A percentile compares a stretch with the other conserved stretches of the same genome.
phyloP scores from a whole-genome alignment of 2,329 filamentous ascomycete species.

The Microcyclospora pomicola region DNA sequence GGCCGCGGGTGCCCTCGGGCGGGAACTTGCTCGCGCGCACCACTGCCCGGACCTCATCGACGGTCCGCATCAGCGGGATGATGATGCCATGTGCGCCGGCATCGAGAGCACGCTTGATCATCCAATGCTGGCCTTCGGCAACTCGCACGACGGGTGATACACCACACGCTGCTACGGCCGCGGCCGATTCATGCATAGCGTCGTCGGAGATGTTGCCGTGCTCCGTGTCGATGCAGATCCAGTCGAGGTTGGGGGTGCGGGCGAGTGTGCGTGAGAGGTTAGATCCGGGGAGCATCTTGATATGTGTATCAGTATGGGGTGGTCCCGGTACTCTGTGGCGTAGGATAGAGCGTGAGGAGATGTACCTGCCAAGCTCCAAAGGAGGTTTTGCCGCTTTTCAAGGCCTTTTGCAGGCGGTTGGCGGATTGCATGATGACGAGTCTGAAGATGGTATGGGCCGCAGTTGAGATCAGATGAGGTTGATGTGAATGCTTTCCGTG shows the following conservation, averaged over 20 bases:
- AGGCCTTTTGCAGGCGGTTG: constrained; percentile 39
- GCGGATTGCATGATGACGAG: constrained; percentile 35
- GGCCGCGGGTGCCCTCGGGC: constrained; percentile 40
- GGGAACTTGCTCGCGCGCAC: constrained; percentile 43
- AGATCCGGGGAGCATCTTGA: constrained; percentile 37
- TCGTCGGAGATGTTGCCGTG: constrained; percentile 43
- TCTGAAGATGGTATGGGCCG: no score
- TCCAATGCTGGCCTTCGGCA: constrained; percentile 45
- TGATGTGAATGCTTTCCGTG: no score
- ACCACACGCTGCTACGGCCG: constrained; percentile 30
- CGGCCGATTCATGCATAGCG: constrained; percentile 43
- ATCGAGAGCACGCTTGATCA: constrained; percentile 49
- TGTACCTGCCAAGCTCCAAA: constrained; percentile 45
- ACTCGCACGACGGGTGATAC: constrained; percentile 33
- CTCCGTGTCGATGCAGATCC: constrained; percentile 18
- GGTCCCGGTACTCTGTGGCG: background rate
- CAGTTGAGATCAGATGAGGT: no score
- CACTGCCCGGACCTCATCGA: constrained; percentile 38
- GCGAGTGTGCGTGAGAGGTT: constrained; percentile 41
- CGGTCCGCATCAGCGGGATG: constrained; percentile 34
- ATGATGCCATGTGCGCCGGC: constrained; percentile 46
- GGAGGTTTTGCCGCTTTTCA: constrained; percentile 35
- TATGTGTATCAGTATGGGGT: background rate
- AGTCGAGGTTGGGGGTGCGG: constrained; percentile 39
- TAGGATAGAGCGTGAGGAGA: constrained; percentile 4